Conservation (phyloP, 257 asterid genomes). For the Agastache rugosa region DNA sequence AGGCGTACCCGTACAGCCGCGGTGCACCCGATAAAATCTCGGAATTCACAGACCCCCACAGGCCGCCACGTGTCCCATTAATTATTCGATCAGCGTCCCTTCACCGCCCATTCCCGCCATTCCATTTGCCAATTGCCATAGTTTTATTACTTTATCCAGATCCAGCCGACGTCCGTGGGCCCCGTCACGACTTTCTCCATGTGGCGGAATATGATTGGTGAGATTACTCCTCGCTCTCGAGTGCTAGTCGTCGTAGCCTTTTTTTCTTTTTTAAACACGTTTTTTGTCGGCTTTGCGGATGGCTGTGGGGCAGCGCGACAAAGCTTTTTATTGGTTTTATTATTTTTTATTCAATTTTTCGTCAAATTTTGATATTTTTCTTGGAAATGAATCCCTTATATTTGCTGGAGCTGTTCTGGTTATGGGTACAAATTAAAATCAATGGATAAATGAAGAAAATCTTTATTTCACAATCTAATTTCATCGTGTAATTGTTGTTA, state of each 20-base stretch:
- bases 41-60: conserved; percentile 23
- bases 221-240: conserved; percentile 14
- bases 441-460: too few species aligned
- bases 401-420: too few species aligned
- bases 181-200: conserved; percentile 37
- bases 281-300: conserved; percentile 1
- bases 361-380: too few species aligned
- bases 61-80: conserved; percentile 43
- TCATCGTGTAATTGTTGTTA: too few species aligned
- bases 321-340: background rate
- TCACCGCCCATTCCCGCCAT: conserved; percentile 32
- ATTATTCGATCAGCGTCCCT: background rate
- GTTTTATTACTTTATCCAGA: conserved; percentile 25
- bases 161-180: conserved; percentile 59
- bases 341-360: background rate
- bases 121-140: too few species aligned
- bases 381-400: too few species aligned
- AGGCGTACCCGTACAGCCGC: conserved; percentile 38
- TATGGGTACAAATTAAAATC: too few species aligned
- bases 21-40: conserved; percentile 42
- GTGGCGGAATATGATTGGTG: conserved; percentile 32
- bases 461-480: too few species aligned
- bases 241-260: conserved; percentile 9
- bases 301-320: conserved; percentile 1
- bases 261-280: background rate